Base-by-base conservation (phyloP, 345 rosid species). In the Boechera stricta region DNA sequence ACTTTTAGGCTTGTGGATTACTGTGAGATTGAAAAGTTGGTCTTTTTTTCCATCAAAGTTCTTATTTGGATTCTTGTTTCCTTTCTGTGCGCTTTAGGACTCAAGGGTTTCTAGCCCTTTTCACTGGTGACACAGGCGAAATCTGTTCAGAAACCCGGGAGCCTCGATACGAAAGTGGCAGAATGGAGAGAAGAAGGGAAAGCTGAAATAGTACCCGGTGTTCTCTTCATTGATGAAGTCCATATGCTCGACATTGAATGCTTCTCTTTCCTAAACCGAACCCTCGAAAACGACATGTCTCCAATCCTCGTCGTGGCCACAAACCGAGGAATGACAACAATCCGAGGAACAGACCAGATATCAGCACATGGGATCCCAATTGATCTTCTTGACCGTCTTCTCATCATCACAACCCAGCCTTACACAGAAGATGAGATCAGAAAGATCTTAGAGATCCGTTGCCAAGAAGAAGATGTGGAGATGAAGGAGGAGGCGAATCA, bases 151-250 rank as follows among this genome's bases (percentile, higher is more conserved):
- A 94, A 84, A 95, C 92, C 54, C 84, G 98, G 9, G 41, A 38
- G 41, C 9, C 90, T 90, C 44, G 97, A 92, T 74, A 89, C 90
- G 31, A 92, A 94, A 81, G 98, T 92, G 54, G 98, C 97, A 4
- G 98, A 94, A 84, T 95, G 98, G 99, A 89, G 94, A 76, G 99
- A 92, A 81, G 99, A 92, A 85, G 99, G 98, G 5, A 95, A 92
- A 75, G 99, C 98, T 0, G 98, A 92, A 74, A 89, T 90, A 54
- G 98, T 95, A 29, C 98, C 99, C 0, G 98, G 98, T 57, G 98
- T 95, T 39, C 92, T 92, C 73, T 95, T 95, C 85, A 95, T 95
- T 5, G 97, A 95, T 56, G 99, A 95, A 74, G 97, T 92, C 35
- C 99, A 95, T 86, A 92, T 92, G 98, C 97, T 95, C 48, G 99